A percentile compares a stretch with the other conserved stretches of the same genome.
Evolutionary conservation across 805 yeast species (phyloP).

Genomic region (Pichia californica): DNA sequence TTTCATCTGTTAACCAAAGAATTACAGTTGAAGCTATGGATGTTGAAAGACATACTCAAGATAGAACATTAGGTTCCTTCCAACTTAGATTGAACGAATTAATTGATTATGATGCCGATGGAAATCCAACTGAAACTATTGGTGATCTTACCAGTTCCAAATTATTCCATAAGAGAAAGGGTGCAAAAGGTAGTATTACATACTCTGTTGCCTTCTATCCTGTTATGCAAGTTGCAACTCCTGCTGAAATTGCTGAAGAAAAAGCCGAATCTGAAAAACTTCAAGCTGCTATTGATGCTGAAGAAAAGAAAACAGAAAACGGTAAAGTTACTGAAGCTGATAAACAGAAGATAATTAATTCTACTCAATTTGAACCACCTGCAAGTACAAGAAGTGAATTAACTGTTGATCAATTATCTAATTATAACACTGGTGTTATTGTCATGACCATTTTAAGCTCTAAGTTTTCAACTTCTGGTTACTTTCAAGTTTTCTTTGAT

Average conservation of each 20-base stretch:
- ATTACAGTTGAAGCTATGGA: slow-evolving; percentile 90
- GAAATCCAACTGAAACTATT: slow-evolving; percentile 52
- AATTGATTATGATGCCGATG: slow-evolving; percentile 62
- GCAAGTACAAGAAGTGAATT: slow-evolving; percentile 43
- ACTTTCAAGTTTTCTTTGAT: slow-evolving; percentile 73
- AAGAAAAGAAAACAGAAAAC: slow-evolving; percentile 25
- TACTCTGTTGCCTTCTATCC: slow-evolving; percentile 84
- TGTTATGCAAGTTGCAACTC: slow-evolving; percentile 65
- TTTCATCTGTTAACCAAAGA: slow-evolving; percentile 76
- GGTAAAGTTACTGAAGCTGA: slow-evolving; percentile 25
- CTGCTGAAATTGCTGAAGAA: slow-evolving; percentile 62
- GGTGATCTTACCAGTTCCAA: slow-evolving; percentile 52
- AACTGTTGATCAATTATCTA: slow-evolving; percentile 49
- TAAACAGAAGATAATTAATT: slow-evolving; percentile 10
- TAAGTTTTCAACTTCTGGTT: slow-evolving; percentile 48
- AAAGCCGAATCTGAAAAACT: slow-evolving; percentile 26
- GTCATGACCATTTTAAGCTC: slow-evolving; percentile 62
- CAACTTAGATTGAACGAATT: slow-evolving; percentile 61
- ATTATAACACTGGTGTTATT: slow-evolving; percentile 68
- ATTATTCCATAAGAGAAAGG: slow-evolving; percentile 60
- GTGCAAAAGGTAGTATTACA: slow-evolving; percentile 75
- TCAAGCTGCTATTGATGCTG: slow-evolving; percentile 23
- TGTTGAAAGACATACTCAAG: slow-evolving; percentile 69
- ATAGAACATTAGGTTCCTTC: slow-evolving; percentile 82
- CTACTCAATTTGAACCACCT: slow-evolving; percentile 30